Evolutionary conservation across 257 asterid species (phyloP), one percentile per base, ranked within the genome.

Genomic region (Fraxinus americana): DNA sequence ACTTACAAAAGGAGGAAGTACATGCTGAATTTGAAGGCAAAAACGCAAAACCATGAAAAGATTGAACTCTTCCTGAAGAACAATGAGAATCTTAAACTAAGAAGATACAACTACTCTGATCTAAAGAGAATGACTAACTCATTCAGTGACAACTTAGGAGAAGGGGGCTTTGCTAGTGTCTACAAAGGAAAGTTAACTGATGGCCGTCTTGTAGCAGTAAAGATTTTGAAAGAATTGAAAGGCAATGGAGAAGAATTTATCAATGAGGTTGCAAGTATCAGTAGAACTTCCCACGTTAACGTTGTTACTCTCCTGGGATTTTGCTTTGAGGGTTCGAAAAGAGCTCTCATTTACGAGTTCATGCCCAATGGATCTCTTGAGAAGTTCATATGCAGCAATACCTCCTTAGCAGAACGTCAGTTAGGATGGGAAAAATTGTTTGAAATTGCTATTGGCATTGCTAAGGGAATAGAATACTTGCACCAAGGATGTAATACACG

Each of bases 361-460:
- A 80, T 85, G 89, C 32, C 89, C 0, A 85, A 83, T 74, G 89
- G 87, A 27, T 85, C 87, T 0, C 85, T 83, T 5, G 87, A 82
- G 9, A 76, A 79, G 50, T 76, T 27, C 45, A 79, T 80, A 1
- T 27, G 65, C 2, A 17, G 38, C 1, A 67, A 50, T 50, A 19
- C 2, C 9, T 43, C 63, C 27, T 5, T n/a, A 6, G 27, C 66
- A 57, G 25, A 57, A 19, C 27, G 23, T 67, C 67, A 35, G 2
- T 17, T 85, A 75, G 80, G 77, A 71, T 39, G 82, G 80, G 77
- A 61, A 5, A 79, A 57, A 45, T 17, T 81, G 74, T 79, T 66
- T 7, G 5, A 48, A 66, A 85, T 85, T 36, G 77, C 86, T 0
- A 21, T 76, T 27, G 86, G 84, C 5, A 76, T 79, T n/a, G 84